phyloP scores from a whole-genome alignment of 2,329 filamentous ascomycete species.

The Leptographium procerum region DNA sequence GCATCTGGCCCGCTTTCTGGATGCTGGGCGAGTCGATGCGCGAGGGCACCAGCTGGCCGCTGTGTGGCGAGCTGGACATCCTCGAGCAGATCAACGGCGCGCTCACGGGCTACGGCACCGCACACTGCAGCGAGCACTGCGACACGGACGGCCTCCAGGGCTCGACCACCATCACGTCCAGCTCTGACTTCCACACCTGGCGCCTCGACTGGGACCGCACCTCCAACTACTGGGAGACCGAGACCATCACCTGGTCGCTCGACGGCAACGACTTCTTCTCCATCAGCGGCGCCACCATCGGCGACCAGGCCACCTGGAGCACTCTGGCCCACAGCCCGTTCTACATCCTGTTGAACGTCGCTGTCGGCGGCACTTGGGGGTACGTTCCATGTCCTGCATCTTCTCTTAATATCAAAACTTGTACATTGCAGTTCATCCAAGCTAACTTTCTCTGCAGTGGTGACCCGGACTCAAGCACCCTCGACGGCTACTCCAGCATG shows the following conservation, averaged over 20 bases:
- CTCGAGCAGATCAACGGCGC: slow-evolving; percentile 44
- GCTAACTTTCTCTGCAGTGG: slow-evolving; percentile 23
- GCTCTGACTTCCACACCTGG: slow-evolving; percentile 35
- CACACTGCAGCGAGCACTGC: slow-evolving; percentile 45
- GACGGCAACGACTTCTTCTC: slow-evolving; percentile 31
- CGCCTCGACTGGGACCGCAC: slow-evolving; percentile 35
- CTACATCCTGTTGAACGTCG: slow-evolving; percentile 40
- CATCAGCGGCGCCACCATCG: slow-evolving; percentile 31
- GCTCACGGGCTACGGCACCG: slow-evolving; percentile 33
- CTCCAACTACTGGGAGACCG: slow-evolving; percentile 28
- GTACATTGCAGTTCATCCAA: background rate
- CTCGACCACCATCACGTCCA: slow-evolving; percentile 23
- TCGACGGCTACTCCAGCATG: slow-evolving; percentile 16
- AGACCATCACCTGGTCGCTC: slow-evolving; percentile 35
- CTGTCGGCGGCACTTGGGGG: slow-evolving; percentile 37
- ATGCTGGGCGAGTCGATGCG: slow-evolving; percentile 39
- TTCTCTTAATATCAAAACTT: no score
- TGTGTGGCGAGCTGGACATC: slow-evolving; percentile 45
- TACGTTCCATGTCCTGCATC: slow-evolving; percentile 20
- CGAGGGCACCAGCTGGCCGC: slow-evolving; percentile 37
- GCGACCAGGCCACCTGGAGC: slow-evolving; percentile 31
- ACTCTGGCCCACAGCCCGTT: slow-evolving; percentile 34
- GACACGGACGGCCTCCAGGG: slow-evolving; percentile 35
- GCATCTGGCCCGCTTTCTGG: slow-evolving; percentile 50
- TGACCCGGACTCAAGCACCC: slow-evolving; percentile 23